A percentile compares a stretch with the other conserved stretches of the same genome.
phyloP scores from a whole-genome alignment of 495 filamentous ascomycete species.

The Aspergillus nanangensis region DNA sequence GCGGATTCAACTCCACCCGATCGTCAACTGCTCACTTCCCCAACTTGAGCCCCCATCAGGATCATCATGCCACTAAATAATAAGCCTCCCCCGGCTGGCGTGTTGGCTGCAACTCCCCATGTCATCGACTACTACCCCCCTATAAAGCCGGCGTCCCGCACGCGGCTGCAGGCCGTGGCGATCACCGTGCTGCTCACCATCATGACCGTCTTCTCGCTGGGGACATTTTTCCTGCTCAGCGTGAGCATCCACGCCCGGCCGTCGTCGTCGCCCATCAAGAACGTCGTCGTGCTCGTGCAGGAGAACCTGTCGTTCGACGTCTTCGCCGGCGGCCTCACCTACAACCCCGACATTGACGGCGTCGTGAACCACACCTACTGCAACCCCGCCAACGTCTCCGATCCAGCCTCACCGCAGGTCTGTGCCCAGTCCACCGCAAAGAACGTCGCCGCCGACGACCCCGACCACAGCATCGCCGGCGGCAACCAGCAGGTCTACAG shows the following conservation, averaged over 20 bases:
- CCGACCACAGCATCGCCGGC: slow-evolving; percentile 45
- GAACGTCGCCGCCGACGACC: slow-evolving; percentile 38
- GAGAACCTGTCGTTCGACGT: slow-evolving; percentile 45
- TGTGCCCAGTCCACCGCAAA: slow-evolving; percentile 32
- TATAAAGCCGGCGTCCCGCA: slow-evolving; percentile 7
- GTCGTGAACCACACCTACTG: slow-evolving; percentile 32
- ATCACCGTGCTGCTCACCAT: slow-evolving; percentile 2
- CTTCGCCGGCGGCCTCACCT: slow-evolving; percentile 36
- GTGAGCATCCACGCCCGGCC: slow-evolving; percentile 4
- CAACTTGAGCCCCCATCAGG: no score
- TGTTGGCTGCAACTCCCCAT: no score
- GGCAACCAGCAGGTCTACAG: slow-evolving; percentile 47
- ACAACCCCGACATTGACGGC: slow-evolving; percentile 29
- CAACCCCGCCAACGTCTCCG: slow-evolving; percentile 35
- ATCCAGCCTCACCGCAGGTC: slow-evolving; percentile 25
- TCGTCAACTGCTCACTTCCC: no score
- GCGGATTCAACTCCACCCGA: no score
- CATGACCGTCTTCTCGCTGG: slow-evolving; percentile 3
- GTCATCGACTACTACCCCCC: no score
- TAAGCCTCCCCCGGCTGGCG: no score
- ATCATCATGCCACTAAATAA: no score
- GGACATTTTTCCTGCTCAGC: slow-evolving; percentile 6
- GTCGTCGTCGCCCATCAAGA: slow-evolving; percentile 34
- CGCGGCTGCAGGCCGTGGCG: background rate
- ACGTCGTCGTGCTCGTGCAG: slow-evolving; percentile 40